phyloP scores from a whole-genome alignment of 2,329 filamentous ascomycete species.

The Delphinella strobiligena region DNA sequence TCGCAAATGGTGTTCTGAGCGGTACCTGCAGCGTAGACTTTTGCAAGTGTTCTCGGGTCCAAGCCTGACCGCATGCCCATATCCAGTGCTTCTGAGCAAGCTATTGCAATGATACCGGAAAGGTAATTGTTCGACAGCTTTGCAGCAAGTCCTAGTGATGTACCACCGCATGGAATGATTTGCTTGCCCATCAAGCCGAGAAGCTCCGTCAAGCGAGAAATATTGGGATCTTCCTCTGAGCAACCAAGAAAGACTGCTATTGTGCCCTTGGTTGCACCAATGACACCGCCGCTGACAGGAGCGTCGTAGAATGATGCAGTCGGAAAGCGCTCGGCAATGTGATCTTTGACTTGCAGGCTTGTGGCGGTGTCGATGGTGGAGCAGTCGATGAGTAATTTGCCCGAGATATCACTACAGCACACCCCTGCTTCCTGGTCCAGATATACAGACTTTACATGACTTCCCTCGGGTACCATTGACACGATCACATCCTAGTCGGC shows the following conservation, averaged over 20 bases:
- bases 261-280: constrained; percentile 40
- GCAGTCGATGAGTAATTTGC: constrained; percentile 42
- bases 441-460: constrained; percentile 40
- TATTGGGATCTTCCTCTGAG: constrained; percentile 31
- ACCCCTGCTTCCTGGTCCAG: constrained; percentile 32
- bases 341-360: constrained; percentile 8
- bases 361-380: constrained; percentile 45
- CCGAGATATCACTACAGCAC: constrained; percentile 27
- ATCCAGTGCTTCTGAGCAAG: constrained; percentile 46
- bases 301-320: constrained; percentile 39
- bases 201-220: constrained; percentile 31
- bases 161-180: constrained; percentile 44
- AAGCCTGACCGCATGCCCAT: constrained; percentile 48
- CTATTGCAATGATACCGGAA: constrained; percentile 47
- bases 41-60: constrained; percentile 40
- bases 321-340: constrained; percentile 21
- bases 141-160: constrained; percentile 43
- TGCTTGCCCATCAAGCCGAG: constrained; percentile 41
- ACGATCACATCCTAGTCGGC: constrained; percentile 35
- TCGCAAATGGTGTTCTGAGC: constrained; percentile 42
- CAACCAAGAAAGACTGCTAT: constrained; percentile 46
- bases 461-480: constrained; percentile 43
- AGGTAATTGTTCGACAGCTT: constrained; percentile 53
- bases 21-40: constrained; percentile 39
- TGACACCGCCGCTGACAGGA: constrained; percentile 40